These are phyloP conservation scores for Yarrowia galli DNA, from an alignment of 1,139 yeast genomes.

Conservation along the genomic window DNA sequence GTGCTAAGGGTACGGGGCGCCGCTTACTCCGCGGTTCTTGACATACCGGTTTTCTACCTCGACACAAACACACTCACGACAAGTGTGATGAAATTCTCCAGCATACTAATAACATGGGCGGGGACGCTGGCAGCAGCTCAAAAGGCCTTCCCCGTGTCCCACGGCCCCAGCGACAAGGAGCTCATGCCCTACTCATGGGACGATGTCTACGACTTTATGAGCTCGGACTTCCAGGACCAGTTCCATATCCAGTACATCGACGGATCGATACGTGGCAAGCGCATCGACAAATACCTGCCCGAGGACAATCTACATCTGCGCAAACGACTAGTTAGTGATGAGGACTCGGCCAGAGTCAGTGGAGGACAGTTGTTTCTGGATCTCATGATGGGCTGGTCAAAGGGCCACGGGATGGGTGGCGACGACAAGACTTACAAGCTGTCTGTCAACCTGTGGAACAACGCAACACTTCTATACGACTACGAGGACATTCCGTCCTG, in stretches of 20 bases:
- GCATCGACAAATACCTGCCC: slow-evolving; percentile 15
- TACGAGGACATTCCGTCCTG: slow-evolving; percentile 19
- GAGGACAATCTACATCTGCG: not conserved
- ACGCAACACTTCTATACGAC: slow-evolving; percentile 13
- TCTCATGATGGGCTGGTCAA: slow-evolving; percentile 34
- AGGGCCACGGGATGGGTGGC: slow-evolving; percentile 17
- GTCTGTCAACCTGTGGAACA: slow-evolving; percentile 35
- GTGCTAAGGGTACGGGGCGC: not conserved
- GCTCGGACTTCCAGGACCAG: slow-evolving; percentile 29
- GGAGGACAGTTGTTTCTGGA: slow-evolving; percentile 29
- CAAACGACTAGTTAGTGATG: slow-evolving; percentile 17
- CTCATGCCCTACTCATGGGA: slow-evolving; percentile 25
- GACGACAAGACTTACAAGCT: slow-evolving; percentile 10
- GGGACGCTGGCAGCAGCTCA: slow-evolving; percentile 4
- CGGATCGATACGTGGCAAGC: slow-evolving; percentile 20
- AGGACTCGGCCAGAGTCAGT: slow-evolving; percentile 15
- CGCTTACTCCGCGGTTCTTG: too few species aligned
- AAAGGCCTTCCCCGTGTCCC: slow-evolving; percentile 6
- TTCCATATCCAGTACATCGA: slow-evolving; percentile 21
- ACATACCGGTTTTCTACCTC: not conserved
- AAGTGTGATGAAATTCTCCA: slow-evolving; percentile 1
- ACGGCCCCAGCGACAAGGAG: not conserved
- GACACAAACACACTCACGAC: not conserved
- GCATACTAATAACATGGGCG: not conserved
- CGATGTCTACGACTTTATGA: slow-evolving; percentile 49